Evolutionary conservation across 805 yeast species (phyloP).

Genomic region (Wickerhamomyces mucosus): DNA sequence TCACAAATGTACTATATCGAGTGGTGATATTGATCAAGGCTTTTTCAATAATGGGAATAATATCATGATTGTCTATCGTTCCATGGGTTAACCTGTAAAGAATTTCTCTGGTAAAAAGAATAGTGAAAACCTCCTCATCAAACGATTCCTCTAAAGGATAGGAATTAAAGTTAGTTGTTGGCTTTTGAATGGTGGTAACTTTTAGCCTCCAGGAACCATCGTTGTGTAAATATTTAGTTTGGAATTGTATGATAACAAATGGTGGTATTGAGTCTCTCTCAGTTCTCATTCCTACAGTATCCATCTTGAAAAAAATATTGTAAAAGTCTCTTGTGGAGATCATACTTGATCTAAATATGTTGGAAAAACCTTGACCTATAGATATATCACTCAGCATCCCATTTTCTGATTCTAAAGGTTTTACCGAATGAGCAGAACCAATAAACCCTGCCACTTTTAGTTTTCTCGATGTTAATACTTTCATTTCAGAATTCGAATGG

Average conservation of each 20-base stretch:
- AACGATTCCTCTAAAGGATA: constrained; percentile 47
- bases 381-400: constrained; percentile 92
- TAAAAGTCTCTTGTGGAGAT: constrained; percentile 80
- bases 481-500: constrained; percentile 69
- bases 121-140: constrained; percentile 96
- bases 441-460: constrained; percentile 82
- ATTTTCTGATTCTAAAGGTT: constrained; percentile 58
- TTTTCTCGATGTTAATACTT: constrained; percentile 72
- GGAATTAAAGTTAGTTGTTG: constrained; percentile 43
- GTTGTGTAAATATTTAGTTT: constrained; percentile 83
- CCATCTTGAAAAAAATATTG: constrained; percentile 78
- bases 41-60: constrained; percentile 81
- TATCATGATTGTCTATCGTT: constrained; percentile 66
- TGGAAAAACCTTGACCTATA: constrained; percentile 66
- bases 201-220: constrained; percentile 76
- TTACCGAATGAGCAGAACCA: constrained; percentile 47
- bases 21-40: constrained; percentile 70
- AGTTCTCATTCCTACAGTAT: constrained; percentile 27
- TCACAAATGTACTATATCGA: too few species aligned
- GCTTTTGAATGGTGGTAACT: constrained; percentile 70
- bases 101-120: constrained; percentile 76
- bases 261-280: constrained; percentile 19
- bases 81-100: constrained; percentile 70
- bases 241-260: constrained; percentile 57
- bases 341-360: constrained; percentile 71